phyloP scores from a whole-genome alignment of 345 rosid species.

The Melaleuca quinquenervia region DNA sequence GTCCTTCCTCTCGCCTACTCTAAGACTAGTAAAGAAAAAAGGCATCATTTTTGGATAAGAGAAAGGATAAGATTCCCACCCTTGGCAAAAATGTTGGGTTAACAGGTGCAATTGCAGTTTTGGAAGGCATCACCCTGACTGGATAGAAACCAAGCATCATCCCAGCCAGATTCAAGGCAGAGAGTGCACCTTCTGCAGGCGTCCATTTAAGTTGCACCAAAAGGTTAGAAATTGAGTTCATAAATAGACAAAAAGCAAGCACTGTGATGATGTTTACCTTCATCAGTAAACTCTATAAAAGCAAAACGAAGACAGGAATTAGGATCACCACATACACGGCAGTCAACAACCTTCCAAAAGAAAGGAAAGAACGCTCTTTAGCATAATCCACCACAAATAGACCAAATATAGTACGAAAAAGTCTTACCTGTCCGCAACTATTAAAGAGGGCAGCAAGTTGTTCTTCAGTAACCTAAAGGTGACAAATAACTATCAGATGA shows the following conservation, averaged over 20 bases:
- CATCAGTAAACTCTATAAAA: conserved; percentile 83
- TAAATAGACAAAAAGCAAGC: conserved; percentile 1
- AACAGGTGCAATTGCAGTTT: conserved; percentile 98
- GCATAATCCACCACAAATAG: not conserved
- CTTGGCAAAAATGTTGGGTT: conserved; percentile 95
- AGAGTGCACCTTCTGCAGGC: conserved; percentile 72
- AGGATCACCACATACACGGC: conserved; percentile 94
- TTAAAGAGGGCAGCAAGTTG: conserved; percentile 84
- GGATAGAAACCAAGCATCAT: conserved; percentile 92
- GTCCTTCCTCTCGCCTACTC: not conserved
- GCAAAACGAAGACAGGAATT: conserved; percentile 94
- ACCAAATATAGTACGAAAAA: not conserved
- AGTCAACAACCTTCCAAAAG: conserved; percentile 55
- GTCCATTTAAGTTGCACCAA: conserved; percentile 3
- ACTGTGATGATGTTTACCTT: conserved; percentile 41
- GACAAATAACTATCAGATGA: not conserved
- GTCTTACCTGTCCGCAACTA: conserved; percentile 61
- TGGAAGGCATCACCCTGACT: conserved; percentile 91
- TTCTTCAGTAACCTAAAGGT: conserved; percentile 79
- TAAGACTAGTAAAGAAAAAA: not conserved
- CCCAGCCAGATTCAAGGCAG: conserved; percentile 76
- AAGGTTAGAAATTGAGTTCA: not conserved
- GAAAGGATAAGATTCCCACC: conserved; percentile 23
- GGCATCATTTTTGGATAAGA: not conserved
- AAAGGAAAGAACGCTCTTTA: not conserved